Conservation (phyloP, 805 yeast species). For the Saccharomycopsis fermentans region DNA sequence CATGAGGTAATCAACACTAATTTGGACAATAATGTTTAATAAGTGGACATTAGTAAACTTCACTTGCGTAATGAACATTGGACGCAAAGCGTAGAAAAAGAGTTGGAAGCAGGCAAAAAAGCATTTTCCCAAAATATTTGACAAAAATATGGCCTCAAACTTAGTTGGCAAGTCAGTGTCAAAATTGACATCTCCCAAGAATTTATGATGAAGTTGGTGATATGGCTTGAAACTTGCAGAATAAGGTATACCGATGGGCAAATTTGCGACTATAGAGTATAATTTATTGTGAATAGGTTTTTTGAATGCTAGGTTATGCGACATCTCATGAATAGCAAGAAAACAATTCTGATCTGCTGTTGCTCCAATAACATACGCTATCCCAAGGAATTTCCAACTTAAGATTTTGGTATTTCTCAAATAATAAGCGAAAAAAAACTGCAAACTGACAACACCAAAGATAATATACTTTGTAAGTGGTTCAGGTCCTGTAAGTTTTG, state of each 20-base stretch:
- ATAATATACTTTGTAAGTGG: constrained; percentile 77
- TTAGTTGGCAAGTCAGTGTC: constrained; percentile 86
- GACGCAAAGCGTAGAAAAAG: constrained; percentile 81
- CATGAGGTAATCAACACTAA: constrained; percentile 46
- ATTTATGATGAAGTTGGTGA: constrained; percentile 86
- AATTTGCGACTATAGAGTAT: constrained; percentile 65
- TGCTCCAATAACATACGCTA: constrained; percentile 78
- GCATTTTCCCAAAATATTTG: constrained; percentile 76
- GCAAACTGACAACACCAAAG: constrained; percentile 53
- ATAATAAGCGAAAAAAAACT: constrained; percentile 51
- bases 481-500: constrained; percentile 76
- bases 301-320: constrained; percentile 77
- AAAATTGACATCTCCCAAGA: constrained; percentile 69
- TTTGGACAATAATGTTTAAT: constrained; percentile 49
- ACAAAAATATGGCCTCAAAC: constrained; percentile 63
- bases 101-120: constrained; percentile 87
- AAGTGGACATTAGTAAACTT: constrained; percentile 68
- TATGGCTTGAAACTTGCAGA: constrained; percentile 80
- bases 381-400: constrained; percentile 41
- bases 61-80: constrained; percentile 73
- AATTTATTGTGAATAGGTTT: constrained; percentile 68
- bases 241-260: constrained; percentile 87
- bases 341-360: constrained; percentile 78
- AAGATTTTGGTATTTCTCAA: constrained; percentile 47
- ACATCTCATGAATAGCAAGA: constrained; percentile 79